Conservation (phyloP, 257 asterid genomes). For the Primulina tabacum region DNA sequence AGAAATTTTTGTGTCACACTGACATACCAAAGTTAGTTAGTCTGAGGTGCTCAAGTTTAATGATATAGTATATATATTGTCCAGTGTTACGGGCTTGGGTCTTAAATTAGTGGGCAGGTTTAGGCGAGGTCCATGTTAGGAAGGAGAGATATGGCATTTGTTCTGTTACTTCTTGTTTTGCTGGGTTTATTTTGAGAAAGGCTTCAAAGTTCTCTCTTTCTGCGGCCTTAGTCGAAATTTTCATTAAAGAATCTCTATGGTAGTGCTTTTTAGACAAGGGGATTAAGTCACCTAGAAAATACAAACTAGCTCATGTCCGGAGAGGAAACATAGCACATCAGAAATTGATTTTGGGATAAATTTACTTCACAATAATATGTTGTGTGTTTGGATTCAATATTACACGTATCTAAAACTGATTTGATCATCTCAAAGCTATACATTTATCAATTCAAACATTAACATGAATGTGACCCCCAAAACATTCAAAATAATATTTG, state of each 20-base stretch:
- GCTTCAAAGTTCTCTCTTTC: not conserved
- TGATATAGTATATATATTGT: too few species aligned
- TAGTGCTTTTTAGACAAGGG: not conserved
- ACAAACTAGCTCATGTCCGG: not conserved
- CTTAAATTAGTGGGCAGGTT: too few species aligned
- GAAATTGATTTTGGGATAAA: not conserved
- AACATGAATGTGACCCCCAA: not conserved
- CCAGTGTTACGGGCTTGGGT: too few species aligned
- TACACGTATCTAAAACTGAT: not conserved
- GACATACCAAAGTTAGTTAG: too few species aligned
- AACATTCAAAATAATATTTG: not conserved
- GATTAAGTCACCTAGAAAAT: not conserved
- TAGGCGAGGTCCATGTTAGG: too few species aligned
- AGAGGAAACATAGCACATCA: not conserved
- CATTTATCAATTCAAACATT: not conserved
- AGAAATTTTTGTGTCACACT: too few species aligned
- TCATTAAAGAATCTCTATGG: slow-evolving; percentile 3
- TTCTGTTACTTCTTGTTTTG: too few species aligned
- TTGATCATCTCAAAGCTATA: not conserved
- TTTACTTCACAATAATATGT: not conserved
- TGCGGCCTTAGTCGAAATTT: slow-evolving; percentile 2
- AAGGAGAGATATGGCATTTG: too few species aligned
- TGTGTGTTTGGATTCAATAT: not conserved
- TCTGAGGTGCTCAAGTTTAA: too few species aligned
- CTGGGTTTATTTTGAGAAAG: not conserved